Base-by-base conservation (phyloP, 495 filamentous ascomycete species). In the Bacidia gigantensis region DNA sequence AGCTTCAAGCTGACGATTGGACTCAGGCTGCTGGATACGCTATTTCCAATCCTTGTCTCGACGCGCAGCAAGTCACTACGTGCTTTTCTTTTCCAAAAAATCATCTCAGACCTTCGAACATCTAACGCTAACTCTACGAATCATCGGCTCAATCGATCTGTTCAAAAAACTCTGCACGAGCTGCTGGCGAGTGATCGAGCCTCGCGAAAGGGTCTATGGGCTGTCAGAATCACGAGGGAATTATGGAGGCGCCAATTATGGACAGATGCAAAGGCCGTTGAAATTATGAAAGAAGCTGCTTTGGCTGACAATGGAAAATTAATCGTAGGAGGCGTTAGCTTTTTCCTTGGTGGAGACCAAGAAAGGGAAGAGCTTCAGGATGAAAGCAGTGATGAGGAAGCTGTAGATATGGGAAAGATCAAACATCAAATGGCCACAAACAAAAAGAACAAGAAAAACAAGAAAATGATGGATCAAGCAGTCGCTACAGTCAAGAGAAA, bases 331-430 rank as follows among this genome's bases (percentile, higher is more conserved):
- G 89, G 86, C 29, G 85, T 95, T 2, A 74, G 85, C 26, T 99
- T 96, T 72, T 99, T 99, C 71, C 72, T 99, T 1, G 93, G 93
- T 24, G 89, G 89, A 22, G 89, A 96, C 64, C 84, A 89, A 64
- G 92, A 95, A 68, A 76, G 88, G 51, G 92, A 97, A 61, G 90
- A 97, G 57, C 71, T 83, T 44, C 86, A 89, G 35, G 89, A 95
- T 48, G 89, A 94, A 46, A 84, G 78, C 63, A 89, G 85, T 64
- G 87, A 89, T 62, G 81, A 82, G 0, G 84, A 88, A 18, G 77
- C 70, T 14, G 68, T 94, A 24, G 87, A 95, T 62, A 73, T 97
- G 55, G 81, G 75, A 26, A 82, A 82, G 59, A 65, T 96, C 46
- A 86, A 82, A 64, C 89, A 97, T 67, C 84, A 87, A 60, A 74